Conservation (phyloP, 192 early-diverging fungal species). For the Bifiguratus adelaidae region DNA sequence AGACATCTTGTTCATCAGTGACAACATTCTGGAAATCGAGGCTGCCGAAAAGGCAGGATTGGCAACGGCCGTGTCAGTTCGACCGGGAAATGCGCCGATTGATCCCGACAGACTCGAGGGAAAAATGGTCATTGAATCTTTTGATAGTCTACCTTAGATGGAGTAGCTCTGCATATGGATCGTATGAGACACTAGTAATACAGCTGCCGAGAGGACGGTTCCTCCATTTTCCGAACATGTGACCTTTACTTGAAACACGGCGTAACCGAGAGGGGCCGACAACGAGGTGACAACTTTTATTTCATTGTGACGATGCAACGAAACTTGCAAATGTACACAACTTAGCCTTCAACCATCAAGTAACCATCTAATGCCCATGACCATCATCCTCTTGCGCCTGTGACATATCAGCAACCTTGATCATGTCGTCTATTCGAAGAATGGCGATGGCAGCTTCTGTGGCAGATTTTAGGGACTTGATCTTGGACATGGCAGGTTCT, state of each 20-base stretch:
- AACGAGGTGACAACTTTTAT: too few relatives aligned
- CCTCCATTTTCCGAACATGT: too few relatives aligned
- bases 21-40: constrained; percentile 74
- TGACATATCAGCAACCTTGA: constrained; percentile 49
- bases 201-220: too few relatives aligned
- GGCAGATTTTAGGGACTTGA: constrained; percentile 94
- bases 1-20: constrained; percentile 79
- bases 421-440: constrained; percentile 92
- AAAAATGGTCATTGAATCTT: constrained; percentile 11
- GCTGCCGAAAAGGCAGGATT: constrained; percentile 67
- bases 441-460: constrained; percentile 98
- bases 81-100: constrained; percentile 68
- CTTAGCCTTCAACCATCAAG: too few relatives aligned
- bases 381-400: constrained; percentile 30
- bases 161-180: too few relatives aligned
- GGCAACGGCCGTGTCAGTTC: constrained; percentile 53
- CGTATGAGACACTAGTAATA: too few relatives aligned
- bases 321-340: too few relatives aligned
- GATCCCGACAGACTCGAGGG: constrained; percentile 1
- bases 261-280: too few relatives aligned
- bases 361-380: constrained; percentile 41
- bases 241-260: too few relatives aligned
- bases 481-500: constrained; percentile 97
- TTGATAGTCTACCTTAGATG: too few relatives aligned
- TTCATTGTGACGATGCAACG: too few relatives aligned